Evolutionary conservation across 192 early-diverging fungal genomes (phyloP).

Genomic region (Chytriomyces sp.): DNA sequence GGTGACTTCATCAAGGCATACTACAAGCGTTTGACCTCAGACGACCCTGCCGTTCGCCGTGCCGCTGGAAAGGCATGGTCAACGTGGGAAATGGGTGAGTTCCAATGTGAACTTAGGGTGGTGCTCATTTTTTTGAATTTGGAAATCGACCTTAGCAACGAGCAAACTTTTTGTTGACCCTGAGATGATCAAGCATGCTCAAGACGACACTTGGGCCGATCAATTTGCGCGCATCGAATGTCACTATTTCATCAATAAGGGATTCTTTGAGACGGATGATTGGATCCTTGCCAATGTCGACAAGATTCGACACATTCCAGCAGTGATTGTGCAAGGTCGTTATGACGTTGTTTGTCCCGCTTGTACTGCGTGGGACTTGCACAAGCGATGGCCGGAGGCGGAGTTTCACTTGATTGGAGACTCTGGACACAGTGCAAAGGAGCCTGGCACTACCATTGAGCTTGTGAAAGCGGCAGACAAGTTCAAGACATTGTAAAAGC

Average conservation of each 20-base stretch:
- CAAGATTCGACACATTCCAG: slow-evolving; percentile 67
- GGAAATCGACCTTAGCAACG: too few relatives aligned
- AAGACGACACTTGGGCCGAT: slow-evolving; percentile 61
- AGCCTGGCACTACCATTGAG: slow-evolving; percentile 47
- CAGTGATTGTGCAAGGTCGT: slow-evolving; percentile 65
- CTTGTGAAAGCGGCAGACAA: slow-evolving; percentile 66
- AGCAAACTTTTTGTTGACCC: slow-evolving; percentile 54
- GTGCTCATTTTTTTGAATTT: too few relatives aligned
- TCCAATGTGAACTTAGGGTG: too few relatives aligned
- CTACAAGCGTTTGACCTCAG: slow-evolving; percentile 63
- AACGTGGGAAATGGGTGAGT: slow-evolving; percentile 63
- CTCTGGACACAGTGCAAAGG: slow-evolving; percentile 69
- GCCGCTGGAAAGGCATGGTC: slow-evolving; percentile 60
- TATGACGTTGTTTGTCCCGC: slow-evolving; percentile 62
- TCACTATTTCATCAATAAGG: slow-evolving; percentile 71
- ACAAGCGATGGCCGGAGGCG: slow-evolving; percentile 65
- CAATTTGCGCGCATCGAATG: slow-evolving; percentile 75
- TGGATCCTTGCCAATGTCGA: slow-evolving; percentile 66
- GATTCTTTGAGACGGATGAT: slow-evolving; percentile 65
- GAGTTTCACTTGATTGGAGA: slow-evolving; percentile 60
- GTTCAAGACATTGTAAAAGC: slow-evolving; percentile 56
- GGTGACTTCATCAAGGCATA: slow-evolving; percentile 65
- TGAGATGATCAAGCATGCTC: slow-evolving; percentile 58
- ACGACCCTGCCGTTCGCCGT: slow-evolving; percentile 50
- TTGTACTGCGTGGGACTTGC: slow-evolving; percentile 49